Percentiles rank a stretch among this genome's conserved stretches.
These are phyloP conservation scores for Clonostachys rhizophaga DNA, from an alignment of 2,329 filamentous ascomycete species.

Conservation along the genomic window DNA sequence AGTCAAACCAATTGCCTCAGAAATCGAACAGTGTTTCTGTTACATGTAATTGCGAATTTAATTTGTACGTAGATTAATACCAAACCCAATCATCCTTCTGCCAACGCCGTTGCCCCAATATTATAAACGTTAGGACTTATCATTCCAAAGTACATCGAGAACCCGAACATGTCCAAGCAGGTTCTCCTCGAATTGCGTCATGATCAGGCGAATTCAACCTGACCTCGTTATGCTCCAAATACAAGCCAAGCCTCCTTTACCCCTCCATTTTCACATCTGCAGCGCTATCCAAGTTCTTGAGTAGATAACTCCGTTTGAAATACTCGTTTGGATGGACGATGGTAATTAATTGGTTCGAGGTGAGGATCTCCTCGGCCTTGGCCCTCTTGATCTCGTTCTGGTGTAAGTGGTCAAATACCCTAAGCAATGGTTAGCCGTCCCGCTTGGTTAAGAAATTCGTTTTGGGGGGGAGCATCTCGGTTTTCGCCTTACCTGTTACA, in stretches of 20 bases:
- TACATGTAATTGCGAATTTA: too few species aligned
- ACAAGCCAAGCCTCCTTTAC: slow-evolving; percentile 16
- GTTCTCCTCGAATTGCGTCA: too few species aligned
- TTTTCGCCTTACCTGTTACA: slow-evolving; percentile 70
- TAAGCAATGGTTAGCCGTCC: slow-evolving; percentile 18
- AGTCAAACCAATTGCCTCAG: too few species aligned
- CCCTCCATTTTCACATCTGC: slow-evolving; percentile 54
- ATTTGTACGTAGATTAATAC: too few species aligned
- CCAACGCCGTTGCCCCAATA: too few species aligned
- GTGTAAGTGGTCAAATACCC: slow-evolving; percentile 85
- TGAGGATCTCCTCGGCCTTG: slow-evolving; percentile 70
- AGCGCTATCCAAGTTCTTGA: slow-evolving; percentile 69
- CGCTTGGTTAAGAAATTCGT: not conserved
- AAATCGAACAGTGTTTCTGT: too few species aligned
- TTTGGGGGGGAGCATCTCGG: not conserved
- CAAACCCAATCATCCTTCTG: too few species aligned
- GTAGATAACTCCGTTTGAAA: slow-evolving; percentile 87
- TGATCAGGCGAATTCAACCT: too few species aligned
- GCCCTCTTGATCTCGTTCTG: slow-evolving; percentile 72
- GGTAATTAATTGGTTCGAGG: slow-evolving; percentile 76
- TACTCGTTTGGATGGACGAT: slow-evolving; percentile 98
- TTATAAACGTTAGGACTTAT: too few species aligned
- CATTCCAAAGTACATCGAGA: not conserved
- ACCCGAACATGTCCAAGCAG: not conserved
- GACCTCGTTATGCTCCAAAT: not conserved